These are phyloP conservation scores for Casaregolazyma lundiana DNA, from an alignment of 1,139 yeast genomes.

Conservation along the genomic window DNA sequence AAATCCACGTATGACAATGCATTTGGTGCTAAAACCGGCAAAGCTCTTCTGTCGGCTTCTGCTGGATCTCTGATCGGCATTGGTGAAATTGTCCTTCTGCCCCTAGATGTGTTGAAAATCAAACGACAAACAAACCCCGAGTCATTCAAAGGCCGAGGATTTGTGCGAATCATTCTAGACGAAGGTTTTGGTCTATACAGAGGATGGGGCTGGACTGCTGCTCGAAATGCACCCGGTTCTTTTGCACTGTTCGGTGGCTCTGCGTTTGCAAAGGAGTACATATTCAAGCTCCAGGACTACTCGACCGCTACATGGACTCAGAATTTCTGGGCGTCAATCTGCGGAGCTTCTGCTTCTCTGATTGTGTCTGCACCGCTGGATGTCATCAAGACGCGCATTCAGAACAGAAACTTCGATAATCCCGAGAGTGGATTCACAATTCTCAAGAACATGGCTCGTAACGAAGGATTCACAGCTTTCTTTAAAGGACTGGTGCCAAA, in stretches of 20 bases:
- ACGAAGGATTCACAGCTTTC: conserved; percentile 77
- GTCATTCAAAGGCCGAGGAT: conserved; percentile 95
- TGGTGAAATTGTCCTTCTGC: conserved; percentile 93
- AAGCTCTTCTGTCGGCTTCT: conserved; percentile 92
- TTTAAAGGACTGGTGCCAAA: conserved; percentile 97
- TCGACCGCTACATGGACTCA: conserved; percentile 90
- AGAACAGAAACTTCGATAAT: conserved; percentile 90
- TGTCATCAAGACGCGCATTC: conserved; percentile 97
- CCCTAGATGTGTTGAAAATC: conserved; percentile 93
- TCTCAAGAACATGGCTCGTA: conserved; percentile 84
- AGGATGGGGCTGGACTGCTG: conserved; percentile 99
- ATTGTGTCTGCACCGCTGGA: conserved; percentile 97
- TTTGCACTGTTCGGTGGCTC: conserved; percentile 97
- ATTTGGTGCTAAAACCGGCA: conserved; percentile 93
- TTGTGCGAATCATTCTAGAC: conserved; percentile 73
- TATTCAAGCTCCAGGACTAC: conserved; percentile 81
- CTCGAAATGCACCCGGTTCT: conserved; percentile 98
- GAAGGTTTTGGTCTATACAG: conserved; percentile 93
- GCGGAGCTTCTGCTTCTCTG: conserved; percentile 96
- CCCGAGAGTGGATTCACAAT: conserved; percentile 93
- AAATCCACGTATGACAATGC: conserved; percentile 61
- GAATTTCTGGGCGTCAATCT: conserved; percentile 92
- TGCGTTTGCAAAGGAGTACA: conserved; percentile 96
- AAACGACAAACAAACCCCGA: conserved; percentile 99
- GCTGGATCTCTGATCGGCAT: conserved; percentile 97